A percentile compares a stretch with the other conserved stretches of the same genome.
Evolutionary conservation across 495 filamentous ascomycete species (phyloP).

Genomic region (Neurospora sp.): DNA sequence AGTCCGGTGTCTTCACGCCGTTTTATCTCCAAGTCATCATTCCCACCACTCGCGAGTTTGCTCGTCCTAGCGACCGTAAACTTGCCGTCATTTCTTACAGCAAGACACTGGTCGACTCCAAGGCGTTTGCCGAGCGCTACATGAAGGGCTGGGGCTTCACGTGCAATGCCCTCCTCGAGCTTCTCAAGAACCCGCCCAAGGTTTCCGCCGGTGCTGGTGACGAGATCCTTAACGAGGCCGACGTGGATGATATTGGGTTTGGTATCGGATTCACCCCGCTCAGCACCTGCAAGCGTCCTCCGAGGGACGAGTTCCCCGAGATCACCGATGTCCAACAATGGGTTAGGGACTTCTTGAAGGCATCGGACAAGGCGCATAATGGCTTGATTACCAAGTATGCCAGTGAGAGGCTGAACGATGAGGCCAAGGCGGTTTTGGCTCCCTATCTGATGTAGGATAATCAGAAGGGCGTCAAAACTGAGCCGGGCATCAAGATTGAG

Average conservation of each 20-base stretch:
- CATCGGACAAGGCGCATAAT: constrained; percentile 32
- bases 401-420: constrained; percentile 25
- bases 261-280: constrained; percentile 87
- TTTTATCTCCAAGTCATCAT: constrained; percentile 80
- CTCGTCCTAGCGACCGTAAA: constrained; percentile 81
- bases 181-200: constrained; percentile 77
- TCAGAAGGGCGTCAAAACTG: neutral
- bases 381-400: constrained; percentile 30
- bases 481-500: neutral
- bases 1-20: constrained; percentile 67
- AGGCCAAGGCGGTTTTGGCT: constrained; percentile 30
- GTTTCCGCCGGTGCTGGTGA: constrained; percentile 52
- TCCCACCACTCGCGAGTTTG: constrained; percentile 77
- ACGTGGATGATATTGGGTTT: constrained; percentile 90
- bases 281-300: constrained; percentile 65
- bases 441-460: constrained; percentile 27
- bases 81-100: constrained; percentile 84
- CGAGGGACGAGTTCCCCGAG: constrained; percentile 70
- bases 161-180: constrained; percentile 72
- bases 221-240: constrained; percentile 68
- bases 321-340: constrained; percentile 68
- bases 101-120: constrained; percentile 75
- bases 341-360: constrained; percentile 63
- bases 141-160: constrained; percentile 86
- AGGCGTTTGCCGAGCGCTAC: constrained; percentile 62